Base-by-base conservation (phyloP, 768 basidiomycete species). In the Tulasnella sp. region DNA sequence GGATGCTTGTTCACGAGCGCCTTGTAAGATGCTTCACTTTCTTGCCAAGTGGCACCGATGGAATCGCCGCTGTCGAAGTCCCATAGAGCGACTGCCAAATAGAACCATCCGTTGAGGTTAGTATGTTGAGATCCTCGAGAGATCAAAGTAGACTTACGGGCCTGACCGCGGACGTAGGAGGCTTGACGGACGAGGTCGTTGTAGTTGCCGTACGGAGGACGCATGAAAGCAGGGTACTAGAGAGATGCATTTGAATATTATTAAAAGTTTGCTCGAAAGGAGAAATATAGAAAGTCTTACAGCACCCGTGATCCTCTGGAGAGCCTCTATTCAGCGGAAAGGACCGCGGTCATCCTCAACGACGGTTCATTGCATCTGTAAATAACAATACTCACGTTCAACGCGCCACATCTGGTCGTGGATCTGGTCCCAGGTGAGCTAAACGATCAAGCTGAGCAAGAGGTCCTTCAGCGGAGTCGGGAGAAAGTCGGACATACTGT, bases 141-240 rank as follows among this genome's bases (percentile, higher is more conserved):
- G 1, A 35, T 19, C 11, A 26, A 12, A 26, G 17, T 16, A 19
- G 11, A 22, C 73, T 52, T 42, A 74, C 73, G 35, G 42, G 37
- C 12, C 36, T 74, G 73, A 26, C 44, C 44, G 9, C 72, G 37
- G 17, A 74, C 11, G 32, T 63, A 64, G 29, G 73, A 69, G 37
- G 66, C 72, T 72, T 72, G 35, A 29, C 72, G 69, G 36, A 74
- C 69, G 16, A 74, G 72, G 29, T 74, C 66, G 42, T 74, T 74
- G 72, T 74, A 74, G 41, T 73, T 65, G 36, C 74, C 74, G 35
- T 66, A 74, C 14, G 74, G 74, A 41, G 74, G 74, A 67, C 74
- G 72, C 63, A 74, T 52, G 72, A 74, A 73, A n/a, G 74, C 47
- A 12, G 74, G 73, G 71, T 72, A 26, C 39, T 72, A 32, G 35